A percentile compares a stretch with the other conserved stretches of the same genome.
These are phyloP conservation scores for Ajuga chamaepitys DNA, from an alignment of 257 asterid genomes.

Conservation along the genomic window DNA sequence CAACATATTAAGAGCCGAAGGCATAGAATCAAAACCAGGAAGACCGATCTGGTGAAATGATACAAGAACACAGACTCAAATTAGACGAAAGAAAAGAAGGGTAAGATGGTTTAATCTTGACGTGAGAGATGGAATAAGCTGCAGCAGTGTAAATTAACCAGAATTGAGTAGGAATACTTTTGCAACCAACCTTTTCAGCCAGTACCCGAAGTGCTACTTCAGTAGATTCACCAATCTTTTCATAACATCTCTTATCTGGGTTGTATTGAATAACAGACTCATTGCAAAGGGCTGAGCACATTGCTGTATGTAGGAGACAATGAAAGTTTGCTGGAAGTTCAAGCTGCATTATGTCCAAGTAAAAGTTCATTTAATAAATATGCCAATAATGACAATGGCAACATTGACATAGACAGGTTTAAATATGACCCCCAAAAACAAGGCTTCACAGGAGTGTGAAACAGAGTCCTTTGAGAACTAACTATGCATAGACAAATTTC, in stretches of 20 bases:
- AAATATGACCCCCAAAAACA: background rate
- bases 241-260: conserved; percentile 86
- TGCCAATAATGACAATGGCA: conserved; percentile 8
- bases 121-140: conserved; percentile 8
- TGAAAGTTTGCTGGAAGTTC: conserved; percentile 83
- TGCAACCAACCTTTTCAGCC: conserved; percentile 79
- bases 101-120: background rate
- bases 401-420: background rate
- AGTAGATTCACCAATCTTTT: conserved; percentile 99
- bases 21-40: conserved; percentile 99
- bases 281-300: conserved; percentile 98
- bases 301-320: conserved; percentile 90
- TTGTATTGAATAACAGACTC: conserved; percentile 90
- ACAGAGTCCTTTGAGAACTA: background rate
- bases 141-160: background rate
- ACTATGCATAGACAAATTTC: background rate
- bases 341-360: conserved; percentile 57
- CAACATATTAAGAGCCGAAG: conserved; percentile 87
- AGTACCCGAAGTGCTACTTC: conserved; percentile 98
- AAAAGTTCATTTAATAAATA: conserved; percentile 16
- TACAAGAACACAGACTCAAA: conserved; percentile 8
- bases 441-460: background rate
- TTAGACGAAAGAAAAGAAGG: conserved; percentile 4
- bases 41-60: conserved; percentile 80
- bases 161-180: conserved; percentile 9